A percentile compares a stretch with the other conserved stretches of the same genome.
These are phyloP conservation scores for Blastobotrys peoriensis DNA, from an alignment of 805 yeast genomes.

Conservation along the genomic window DNA sequence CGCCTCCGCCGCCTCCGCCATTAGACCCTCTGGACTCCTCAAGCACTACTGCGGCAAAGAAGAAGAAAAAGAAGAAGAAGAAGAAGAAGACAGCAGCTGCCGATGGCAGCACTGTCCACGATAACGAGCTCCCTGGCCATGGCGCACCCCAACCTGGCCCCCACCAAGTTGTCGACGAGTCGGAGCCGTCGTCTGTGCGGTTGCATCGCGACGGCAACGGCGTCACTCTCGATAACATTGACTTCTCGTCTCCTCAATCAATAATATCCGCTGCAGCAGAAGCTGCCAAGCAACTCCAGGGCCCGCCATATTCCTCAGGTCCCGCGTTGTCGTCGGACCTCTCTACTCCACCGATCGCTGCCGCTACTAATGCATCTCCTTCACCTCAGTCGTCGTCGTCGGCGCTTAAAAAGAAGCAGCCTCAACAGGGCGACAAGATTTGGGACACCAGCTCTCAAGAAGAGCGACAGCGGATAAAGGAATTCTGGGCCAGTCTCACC, in stretches of 20 bases:
- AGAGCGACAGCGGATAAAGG: slow-evolving; percentile 46
- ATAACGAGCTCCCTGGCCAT: not conserved
- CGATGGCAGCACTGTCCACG: not conserved
- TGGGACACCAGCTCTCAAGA: slow-evolving; percentile 43
- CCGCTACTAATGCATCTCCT: not conserved
- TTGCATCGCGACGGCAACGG: slow-evolving; percentile 58
- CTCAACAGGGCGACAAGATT: slow-evolving; percentile 26
- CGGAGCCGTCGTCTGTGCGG: not conserved
- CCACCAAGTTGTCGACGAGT: not conserved
- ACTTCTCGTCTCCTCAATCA: slow-evolving; percentile 24
- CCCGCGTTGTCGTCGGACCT: not conserved
- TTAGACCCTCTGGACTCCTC: not conserved
- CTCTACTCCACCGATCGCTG: too few species aligned
- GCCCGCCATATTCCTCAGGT: not conserved
- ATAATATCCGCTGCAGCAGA: slow-evolving; percentile 21
- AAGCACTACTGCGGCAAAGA: slow-evolving; percentile 8
- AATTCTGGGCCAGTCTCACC: slow-evolving; percentile 62
- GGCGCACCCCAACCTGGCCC: not conserved
- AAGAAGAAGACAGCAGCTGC: slow-evolving; percentile 19
- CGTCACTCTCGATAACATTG: slow-evolving; percentile 59
- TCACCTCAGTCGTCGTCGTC: not conserved
- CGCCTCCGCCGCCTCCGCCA: slow-evolving; percentile 1
- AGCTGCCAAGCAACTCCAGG: slow-evolving; percentile 9
- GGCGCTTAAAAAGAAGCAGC: slow-evolving; percentile 2
- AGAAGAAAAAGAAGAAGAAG: slow-evolving; percentile 34